Percentiles rank a stretch among this genome's conserved stretches.
phyloP scores from a whole-genome alignment of 257 asterid species.

The Plectranthus barbatus region DNA sequence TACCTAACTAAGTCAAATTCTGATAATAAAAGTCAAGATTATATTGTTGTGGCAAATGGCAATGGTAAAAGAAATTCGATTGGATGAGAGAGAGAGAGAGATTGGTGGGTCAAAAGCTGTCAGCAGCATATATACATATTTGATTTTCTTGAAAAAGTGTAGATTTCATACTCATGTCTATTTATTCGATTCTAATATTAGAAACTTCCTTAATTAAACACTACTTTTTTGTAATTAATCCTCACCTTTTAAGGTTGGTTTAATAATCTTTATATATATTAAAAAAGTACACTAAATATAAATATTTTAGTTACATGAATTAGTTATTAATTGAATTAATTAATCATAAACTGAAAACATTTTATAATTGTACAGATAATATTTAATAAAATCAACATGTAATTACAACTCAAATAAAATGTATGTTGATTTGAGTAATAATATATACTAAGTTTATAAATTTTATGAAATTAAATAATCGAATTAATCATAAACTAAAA shows the following conservation, averaged over 20 bases:
- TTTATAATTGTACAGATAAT: too few relatives aligned
- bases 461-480: too few relatives aligned
- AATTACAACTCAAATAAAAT: too few relatives aligned
- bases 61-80: constrained; percentile 22
- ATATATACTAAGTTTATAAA: too few relatives aligned
- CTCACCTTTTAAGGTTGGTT: background rate
- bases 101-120: constrained; percentile 27
- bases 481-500: too few relatives aligned
- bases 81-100: constrained; percentile 29
- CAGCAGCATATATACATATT: background rate
- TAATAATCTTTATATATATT: too few relatives aligned
- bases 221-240: background rate
- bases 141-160: constrained; percentile 13
- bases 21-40: constrained; percentile 6
- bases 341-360: too few relatives aligned
- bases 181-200: constrained; percentile 5
- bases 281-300: too few relatives aligned
- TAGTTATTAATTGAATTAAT: too few relatives aligned
- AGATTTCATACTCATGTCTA: constrained; percentile 17
- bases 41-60: background rate
- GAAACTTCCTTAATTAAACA: background rate
- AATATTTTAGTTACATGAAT: too few relatives aligned
- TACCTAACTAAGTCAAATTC: constrained; percentile 7
- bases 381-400: too few relatives aligned
- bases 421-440: too few relatives aligned